Percentiles rank a stretch among this genome's conserved stretches.
Evolutionary conservation across 768 basidiomycete species (phyloP).

Genomic region (Psilocybe cyanescens): DNA sequence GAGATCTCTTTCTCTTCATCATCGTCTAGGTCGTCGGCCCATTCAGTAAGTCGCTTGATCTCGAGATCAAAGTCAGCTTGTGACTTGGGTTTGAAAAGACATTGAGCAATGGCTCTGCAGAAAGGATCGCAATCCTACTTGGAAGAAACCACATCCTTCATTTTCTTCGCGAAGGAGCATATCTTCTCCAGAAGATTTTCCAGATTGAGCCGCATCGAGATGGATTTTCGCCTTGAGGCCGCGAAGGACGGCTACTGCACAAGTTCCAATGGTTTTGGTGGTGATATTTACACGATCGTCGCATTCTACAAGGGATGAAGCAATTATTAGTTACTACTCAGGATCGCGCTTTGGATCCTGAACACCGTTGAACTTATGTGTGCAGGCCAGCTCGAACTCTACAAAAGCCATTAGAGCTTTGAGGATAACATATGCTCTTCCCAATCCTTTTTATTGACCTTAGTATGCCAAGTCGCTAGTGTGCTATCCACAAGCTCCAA

Average conservation of each 20-base stretch:
- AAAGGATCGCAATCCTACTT: constrained; percentile 27
- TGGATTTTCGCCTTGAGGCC: constrained; percentile 31
- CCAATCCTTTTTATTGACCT: constrained; percentile 35
- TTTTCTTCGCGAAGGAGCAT: constrained; percentile 30
- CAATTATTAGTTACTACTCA: too few species aligned
- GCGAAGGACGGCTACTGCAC: constrained; percentile 34
- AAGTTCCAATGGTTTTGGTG: constrained; percentile 37
- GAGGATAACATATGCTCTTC: constrained; percentile 35
- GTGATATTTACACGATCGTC: constrained; percentile 35
- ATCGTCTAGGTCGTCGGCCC: constrained; percentile 27
- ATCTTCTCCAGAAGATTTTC: constrained; percentile 33
- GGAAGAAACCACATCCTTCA: constrained; percentile 19
- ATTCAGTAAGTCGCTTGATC: constrained; percentile 33
- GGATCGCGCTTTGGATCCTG: too few species aligned
- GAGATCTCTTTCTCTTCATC: constrained; percentile 21
- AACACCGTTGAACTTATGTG: constrained; percentile 27
- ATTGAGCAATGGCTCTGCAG: constrained; percentile 37
- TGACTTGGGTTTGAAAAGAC: constrained; percentile 33
- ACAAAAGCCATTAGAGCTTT: constrained; percentile 38
- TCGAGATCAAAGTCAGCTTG: constrained; percentile 30
- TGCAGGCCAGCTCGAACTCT: constrained; percentile 32
- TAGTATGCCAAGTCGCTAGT: constrained; percentile 31
- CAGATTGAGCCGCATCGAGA: constrained; percentile 32
- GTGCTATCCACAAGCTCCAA: constrained; percentile 38
- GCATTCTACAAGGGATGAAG: constrained; percentile 25